These are phyloP conservation scores for Boletus rex-veris DNA, from an alignment of 768 basidiomycete genomes.

Conservation along the genomic window DNA sequence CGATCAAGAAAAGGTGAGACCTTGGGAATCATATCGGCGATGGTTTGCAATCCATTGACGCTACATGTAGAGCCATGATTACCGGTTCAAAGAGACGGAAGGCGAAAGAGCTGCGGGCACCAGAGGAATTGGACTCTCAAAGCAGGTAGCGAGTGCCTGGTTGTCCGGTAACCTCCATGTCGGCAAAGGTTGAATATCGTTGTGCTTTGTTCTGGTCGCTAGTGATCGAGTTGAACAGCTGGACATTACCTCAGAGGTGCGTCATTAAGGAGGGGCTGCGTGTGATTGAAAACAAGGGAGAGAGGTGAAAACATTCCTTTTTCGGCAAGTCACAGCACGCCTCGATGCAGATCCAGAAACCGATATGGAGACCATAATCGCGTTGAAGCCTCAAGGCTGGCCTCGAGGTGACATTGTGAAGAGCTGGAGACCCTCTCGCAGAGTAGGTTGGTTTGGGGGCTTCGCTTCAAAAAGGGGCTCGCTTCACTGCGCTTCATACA, in stretches of 20 bases:
- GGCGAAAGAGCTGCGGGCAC: conserved; percentile 29
- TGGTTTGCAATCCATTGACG: neutral
- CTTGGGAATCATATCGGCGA: neutral
- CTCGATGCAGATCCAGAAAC: conserved; percentile 28
- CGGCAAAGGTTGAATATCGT: conserved; percentile 7
- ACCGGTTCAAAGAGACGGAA: conserved; percentile 67
- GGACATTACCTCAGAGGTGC: conserved; percentile 8
- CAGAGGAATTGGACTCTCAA: no score
- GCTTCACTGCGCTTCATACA: conserved; percentile 6
- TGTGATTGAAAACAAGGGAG: conserved; percentile 11
- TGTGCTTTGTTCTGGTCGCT: conserved; percentile 9
- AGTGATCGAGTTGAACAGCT: neutral
- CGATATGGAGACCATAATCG: conserved; percentile 25
- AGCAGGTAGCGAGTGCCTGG: neutral
- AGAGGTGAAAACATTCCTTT: conserved; percentile 13
- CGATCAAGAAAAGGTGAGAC: conserved; percentile 67
- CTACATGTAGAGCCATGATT: conserved; percentile 65
- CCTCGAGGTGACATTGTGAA: conserved; percentile 41
- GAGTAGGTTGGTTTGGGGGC: conserved; percentile 19
- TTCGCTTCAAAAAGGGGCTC: conserved; percentile 30
- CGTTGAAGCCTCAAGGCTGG: conserved; percentile 33
- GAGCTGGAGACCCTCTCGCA: conserved; percentile 24
- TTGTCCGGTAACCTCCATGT: neutral
- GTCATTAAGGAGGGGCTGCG: conserved; percentile 1
- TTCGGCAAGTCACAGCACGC: neutral